A percentile compares a stretch with the other conserved stretches of the same genome.
Evolutionary conservation across 495 filamentous ascomycete species (phyloP).

Genomic region (Aeminium ludgeri): DNA sequence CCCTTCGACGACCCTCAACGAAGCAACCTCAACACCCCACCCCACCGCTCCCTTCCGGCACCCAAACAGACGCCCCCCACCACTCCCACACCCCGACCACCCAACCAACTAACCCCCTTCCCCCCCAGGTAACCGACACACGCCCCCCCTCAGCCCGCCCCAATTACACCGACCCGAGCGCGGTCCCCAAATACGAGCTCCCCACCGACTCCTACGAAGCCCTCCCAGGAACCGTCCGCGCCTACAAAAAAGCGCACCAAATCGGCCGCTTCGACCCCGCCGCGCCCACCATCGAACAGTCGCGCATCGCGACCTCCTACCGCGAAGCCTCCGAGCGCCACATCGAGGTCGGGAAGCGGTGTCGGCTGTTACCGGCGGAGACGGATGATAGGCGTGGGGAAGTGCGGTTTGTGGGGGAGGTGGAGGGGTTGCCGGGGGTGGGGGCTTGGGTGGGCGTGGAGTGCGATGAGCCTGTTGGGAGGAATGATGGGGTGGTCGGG

Average conservation of each 20-base stretch:
- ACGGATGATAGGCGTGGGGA: conserved; percentile 63
- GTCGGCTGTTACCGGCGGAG: conserved; percentile 37
- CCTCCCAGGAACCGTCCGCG: conserved; percentile 69
- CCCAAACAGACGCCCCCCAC: too few species aligned
- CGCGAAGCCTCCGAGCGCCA: conserved; percentile 46
- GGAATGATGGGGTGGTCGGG: conserved; percentile 84
- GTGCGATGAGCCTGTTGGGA: conserved; percentile 62
- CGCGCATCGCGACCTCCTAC: conserved; percentile 47
- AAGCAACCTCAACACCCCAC: too few species aligned
- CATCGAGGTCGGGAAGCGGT: conserved; percentile 46
- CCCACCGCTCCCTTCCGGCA: too few species aligned
- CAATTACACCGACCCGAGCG: conserved; percentile 62
- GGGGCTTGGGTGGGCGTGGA: conserved; percentile 78
- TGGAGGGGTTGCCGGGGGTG: conserved; percentile 54
- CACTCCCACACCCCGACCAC: conserved; percentile 1
- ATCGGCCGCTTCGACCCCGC: conserved; percentile 87
- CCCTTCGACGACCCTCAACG: too few species aligned
- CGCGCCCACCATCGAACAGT: conserved; percentile 45
- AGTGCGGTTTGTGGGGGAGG: conserved; percentile 65
- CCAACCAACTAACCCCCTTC: conserved; percentile 10
- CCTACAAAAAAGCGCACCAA: conserved; percentile 84
- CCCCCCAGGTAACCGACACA: conserved; percentile 55
- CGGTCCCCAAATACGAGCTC: conserved; percentile 73
- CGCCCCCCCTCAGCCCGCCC: conserved; percentile 52
- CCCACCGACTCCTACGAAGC: conserved; percentile 66